phyloP scores from a whole-genome alignment of 164 flowering plant species.

The Macadamia integrifolia region DNA sequence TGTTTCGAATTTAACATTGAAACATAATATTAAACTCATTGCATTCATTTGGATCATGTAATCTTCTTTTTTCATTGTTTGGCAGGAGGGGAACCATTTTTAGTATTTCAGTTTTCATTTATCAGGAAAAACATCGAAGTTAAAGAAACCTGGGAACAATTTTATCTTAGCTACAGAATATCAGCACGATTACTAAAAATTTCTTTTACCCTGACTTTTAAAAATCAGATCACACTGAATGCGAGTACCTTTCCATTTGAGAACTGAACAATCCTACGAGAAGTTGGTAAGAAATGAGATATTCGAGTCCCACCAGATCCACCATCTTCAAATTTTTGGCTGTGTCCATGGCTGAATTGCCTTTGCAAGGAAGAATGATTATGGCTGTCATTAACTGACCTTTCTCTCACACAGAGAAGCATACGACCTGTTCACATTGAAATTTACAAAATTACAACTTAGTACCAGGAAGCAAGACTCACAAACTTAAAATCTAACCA shows the following conservation, averaged over 20 bases:
- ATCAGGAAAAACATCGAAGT: no score
- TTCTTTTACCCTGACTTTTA: no score
- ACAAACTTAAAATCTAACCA: not conserved
- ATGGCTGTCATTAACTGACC: constrained; percentile 55
- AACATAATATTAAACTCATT: no score
- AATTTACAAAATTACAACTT: constrained; percentile 5
- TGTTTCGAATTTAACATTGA: no score
- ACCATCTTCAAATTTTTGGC: constrained; percentile 76
- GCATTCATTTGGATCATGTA: no score
- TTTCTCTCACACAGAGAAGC: constrained; percentile 97
- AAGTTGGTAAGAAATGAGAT: constrained; percentile 92
- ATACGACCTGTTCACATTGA: constrained; percentile 59
- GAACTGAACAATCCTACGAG: constrained; percentile 95
- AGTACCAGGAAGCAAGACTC: not conserved
- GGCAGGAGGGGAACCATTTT: no score
- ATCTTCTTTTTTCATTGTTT: no score
- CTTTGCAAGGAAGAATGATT: constrained; percentile 85
- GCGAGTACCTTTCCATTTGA: constrained; percentile 82
- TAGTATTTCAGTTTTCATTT: no score
- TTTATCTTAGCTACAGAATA: no score
- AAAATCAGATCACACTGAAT: no score
- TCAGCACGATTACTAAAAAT: no score
- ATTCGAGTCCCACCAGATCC: constrained; percentile 75
- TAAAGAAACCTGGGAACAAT: no score
- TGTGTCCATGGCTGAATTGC: constrained; percentile 94